Base-by-base conservation (phyloP, 345 rosid species). In the Nephelium lappaceum region DNA sequence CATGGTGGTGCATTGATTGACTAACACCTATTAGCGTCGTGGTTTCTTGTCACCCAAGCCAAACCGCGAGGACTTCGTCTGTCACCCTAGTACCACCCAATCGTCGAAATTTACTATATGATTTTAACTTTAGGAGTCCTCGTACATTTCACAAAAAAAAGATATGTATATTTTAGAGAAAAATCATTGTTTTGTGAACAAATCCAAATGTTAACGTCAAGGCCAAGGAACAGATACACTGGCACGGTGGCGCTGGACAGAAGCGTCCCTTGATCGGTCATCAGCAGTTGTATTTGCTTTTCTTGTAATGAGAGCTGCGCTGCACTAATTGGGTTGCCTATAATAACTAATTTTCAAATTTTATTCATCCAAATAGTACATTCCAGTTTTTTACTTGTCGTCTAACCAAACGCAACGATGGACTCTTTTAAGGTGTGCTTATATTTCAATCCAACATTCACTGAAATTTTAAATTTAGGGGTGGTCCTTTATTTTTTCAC, bases 31-130 rank as follows among this genome's bases (percentile, higher is more conserved):
- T 27, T 14, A 24, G 45, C 14, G 8, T 38, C 3, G 5, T 14
- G 42, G 18, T 73, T 64, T 64, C 78, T 75, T 75, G 70, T 27
- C 31, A 27, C 47, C 18, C 71, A 64, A 75, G 78, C 47, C 57
- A 42, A 31, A 19, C 63, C 74, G 11, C 5, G 24, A 3, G 10
- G 42, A 31, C 69, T 31, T 24, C n/a, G 39, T 11, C 3, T 6
- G 10, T 3, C 67, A 63, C 27, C 67, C 23, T 11, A 60, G 21
- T 24, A 8, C 21, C 36, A 2, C 11, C 69, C 8, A 36, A 5
- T 38, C 38, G 4, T 18, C 43, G 23, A 16, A n/a, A 4, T 5
- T 41, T 41, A 16, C 18, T 21, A 18, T 41, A 18, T 0, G 21
- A 45, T 45, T 4, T 67, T 38, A 38, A 41, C 45, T 38, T 66